phyloP scores from a whole-genome alignment of 176 grass and related monocot genomes.

The Oryza brachyantha region DNA sequence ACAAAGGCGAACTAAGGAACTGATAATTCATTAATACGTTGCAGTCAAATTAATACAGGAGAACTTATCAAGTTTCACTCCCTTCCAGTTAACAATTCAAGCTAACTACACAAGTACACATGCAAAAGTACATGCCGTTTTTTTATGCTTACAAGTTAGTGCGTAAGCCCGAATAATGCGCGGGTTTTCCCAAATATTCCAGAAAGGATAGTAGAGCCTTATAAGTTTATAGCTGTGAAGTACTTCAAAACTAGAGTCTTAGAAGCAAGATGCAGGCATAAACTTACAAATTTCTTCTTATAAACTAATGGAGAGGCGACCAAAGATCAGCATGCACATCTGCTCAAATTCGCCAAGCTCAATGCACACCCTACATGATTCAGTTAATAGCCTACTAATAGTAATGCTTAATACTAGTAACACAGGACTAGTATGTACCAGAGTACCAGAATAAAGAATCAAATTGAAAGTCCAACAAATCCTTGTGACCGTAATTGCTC shows the following conservation, averaged over 20 bases:
- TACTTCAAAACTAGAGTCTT: neutral
- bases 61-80: neutral
- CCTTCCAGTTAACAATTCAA: neutral
- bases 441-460: neutral
- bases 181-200: neutral
- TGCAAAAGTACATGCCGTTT: neutral
- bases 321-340: neutral
- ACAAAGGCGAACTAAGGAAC: neutral
- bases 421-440: neutral
- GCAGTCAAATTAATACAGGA: neutral
- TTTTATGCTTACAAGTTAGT: neutral
- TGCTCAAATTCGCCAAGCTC: slow-evolving; percentile 10
- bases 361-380: neutral
- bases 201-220: neutral
- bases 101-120: neutral
- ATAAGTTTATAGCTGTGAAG: neutral
- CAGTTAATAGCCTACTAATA: neutral
- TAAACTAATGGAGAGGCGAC: neutral
- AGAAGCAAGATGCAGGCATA: neutral
- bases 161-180: neutral
- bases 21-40: neutral
- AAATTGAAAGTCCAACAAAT: neutral
- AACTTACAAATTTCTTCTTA: neutral
- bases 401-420: neutral
- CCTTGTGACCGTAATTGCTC: neutral